These are phyloP conservation scores for Aspergillus candidus DNA, from an alignment of 2,329 filamentous ascomycete genomes.

Conservation along the genomic window DNA sequence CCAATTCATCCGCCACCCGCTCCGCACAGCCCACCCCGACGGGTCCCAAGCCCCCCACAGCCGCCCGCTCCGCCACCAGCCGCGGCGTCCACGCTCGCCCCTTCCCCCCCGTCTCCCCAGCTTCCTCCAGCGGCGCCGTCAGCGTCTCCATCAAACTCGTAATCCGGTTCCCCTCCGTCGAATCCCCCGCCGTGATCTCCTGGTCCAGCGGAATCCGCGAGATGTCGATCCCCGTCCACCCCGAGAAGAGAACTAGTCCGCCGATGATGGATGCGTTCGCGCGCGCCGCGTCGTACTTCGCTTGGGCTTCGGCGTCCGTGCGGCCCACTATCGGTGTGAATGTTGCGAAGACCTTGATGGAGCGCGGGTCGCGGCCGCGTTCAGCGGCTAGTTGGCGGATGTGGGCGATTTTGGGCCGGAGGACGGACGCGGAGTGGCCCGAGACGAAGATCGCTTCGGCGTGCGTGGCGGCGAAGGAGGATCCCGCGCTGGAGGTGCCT, in stretches of 20 bases:
- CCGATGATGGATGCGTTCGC: constrained; percentile 51
- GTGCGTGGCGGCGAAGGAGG: constrained; percentile 51
- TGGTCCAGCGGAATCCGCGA: constrained; percentile 53
- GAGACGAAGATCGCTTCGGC: constrained; percentile 58
- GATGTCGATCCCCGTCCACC: constrained; percentile 57
- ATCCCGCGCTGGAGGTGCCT: constrained; percentile 54
- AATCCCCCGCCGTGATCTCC: constrained; percentile 50
- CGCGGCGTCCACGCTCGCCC: constrained; percentile 41
- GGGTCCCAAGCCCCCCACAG: constrained; percentile 47
- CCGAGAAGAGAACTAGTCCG: constrained; percentile 51
- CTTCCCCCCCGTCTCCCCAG: constrained; percentile 8
- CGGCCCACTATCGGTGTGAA: constrained; percentile 47
- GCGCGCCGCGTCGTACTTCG: constrained; percentile 47
- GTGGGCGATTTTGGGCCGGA: constrained; percentile 47
- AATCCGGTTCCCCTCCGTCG: constrained; percentile 48
- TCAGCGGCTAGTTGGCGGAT: constrained; percentile 49
- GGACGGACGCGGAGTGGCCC: constrained; percentile 45
- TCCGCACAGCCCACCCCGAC: constrained; percentile 43
- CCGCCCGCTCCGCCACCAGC: constrained; percentile 42
- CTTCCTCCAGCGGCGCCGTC: constrained; percentile 45
- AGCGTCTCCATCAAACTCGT: constrained; percentile 47
- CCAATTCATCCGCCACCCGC: constrained; percentile 45
- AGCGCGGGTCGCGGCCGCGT: constrained; percentile 50
- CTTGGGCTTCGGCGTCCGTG: constrained; percentile 49
- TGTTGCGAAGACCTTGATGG: constrained; percentile 52